phyloP scores from a whole-genome alignment of 2,329 filamentous ascomycete species.

The Shiraia sp. region DNA sequence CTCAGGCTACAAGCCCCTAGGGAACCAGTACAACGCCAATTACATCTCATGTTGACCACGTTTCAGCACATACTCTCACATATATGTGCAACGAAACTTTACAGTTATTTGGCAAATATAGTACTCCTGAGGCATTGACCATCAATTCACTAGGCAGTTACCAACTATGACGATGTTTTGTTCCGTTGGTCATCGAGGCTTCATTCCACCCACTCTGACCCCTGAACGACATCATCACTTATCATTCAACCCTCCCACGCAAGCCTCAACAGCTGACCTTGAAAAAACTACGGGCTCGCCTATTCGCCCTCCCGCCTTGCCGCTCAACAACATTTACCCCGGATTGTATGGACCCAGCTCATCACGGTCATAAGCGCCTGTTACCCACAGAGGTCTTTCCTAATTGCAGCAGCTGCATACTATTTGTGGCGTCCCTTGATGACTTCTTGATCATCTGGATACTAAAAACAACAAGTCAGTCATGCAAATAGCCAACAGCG shows the following conservation, averaged over 20 bases:
- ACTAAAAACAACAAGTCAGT: constrained; percentile 34
- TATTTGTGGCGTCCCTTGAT: constrained; percentile 14
- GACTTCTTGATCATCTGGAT: constrained; percentile 26
- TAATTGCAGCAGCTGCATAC: constrained; percentile 5
- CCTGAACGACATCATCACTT: constrained; percentile 10
- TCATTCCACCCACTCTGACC: constrained; percentile 5
- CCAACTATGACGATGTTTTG: neutral
- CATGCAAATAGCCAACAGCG: constrained; percentile 18
- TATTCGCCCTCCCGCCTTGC: constrained; percentile 9
- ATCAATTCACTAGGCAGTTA: too few relatives aligned
- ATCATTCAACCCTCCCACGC: constrained; percentile 14
- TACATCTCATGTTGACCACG: constrained; percentile 1
- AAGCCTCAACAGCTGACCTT: constrained; percentile 23
- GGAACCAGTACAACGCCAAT: constrained; percentile 12
- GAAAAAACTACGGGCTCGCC: constrained; percentile 12
- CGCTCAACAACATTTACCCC: constrained; percentile 15
- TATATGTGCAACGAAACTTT: constrained; percentile 1
- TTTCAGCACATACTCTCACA: constrained; percentile 8
- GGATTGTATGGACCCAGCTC: constrained; percentile 22
- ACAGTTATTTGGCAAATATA: too few relatives aligned
- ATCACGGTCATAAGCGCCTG: constrained; percentile 8
- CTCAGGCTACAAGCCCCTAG: constrained; percentile 22
- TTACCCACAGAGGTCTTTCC: too few relatives aligned
- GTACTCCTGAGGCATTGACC: neutral
- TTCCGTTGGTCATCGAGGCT: constrained; percentile 1